Evolutionary conservation across 2,329 filamentous ascomycete species (phyloP).

Genomic region (Phyllosticta citrichinensis): DNA sequence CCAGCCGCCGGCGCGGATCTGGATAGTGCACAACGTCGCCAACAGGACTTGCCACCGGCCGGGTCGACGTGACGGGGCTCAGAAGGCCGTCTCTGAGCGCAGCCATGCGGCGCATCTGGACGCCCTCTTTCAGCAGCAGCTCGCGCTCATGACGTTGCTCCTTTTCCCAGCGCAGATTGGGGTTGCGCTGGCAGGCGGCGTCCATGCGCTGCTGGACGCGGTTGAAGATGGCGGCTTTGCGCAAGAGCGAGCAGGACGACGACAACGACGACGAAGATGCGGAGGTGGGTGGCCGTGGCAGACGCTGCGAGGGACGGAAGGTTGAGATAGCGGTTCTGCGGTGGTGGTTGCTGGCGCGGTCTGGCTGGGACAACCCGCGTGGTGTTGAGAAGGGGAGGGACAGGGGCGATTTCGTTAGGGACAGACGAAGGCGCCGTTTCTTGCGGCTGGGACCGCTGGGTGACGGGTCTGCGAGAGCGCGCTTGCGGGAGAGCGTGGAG

Average conservation of each 20-base stretch:
- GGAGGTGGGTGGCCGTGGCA: conserved; percentile 59
- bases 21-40: neutral
- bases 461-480: conserved; percentile 45
- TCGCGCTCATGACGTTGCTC: conserved; percentile 12
- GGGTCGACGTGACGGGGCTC: conserved; percentile 2
- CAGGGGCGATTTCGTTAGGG: conserved; percentile 58
- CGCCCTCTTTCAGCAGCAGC: conserved; percentile 20
- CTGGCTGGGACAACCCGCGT: conserved; percentile 58
- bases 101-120: conserved; percentile 22
- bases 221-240: conserved; percentile 59
- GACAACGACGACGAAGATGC: conserved; percentile 38
- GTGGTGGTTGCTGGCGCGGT: conserved; percentile 24
- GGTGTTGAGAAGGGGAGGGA: conserved; percentile 59
- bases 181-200: conserved; percentile 28
- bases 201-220: conserved; percentile 28
- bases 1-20: neutral
- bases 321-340: conserved; percentile 27
- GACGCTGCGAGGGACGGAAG: conserved; percentile 53
- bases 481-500: conserved; percentile 29
- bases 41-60: neutral
- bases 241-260: conserved; percentile 38
- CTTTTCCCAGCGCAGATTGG: conserved; percentile 13
- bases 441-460: conserved; percentile 34
- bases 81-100: conserved; percentile 12
- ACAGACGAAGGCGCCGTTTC: conserved; percentile 54